Conservation (phyloP, 176 grass and related monocot species). For the Poa annua region DNA sequence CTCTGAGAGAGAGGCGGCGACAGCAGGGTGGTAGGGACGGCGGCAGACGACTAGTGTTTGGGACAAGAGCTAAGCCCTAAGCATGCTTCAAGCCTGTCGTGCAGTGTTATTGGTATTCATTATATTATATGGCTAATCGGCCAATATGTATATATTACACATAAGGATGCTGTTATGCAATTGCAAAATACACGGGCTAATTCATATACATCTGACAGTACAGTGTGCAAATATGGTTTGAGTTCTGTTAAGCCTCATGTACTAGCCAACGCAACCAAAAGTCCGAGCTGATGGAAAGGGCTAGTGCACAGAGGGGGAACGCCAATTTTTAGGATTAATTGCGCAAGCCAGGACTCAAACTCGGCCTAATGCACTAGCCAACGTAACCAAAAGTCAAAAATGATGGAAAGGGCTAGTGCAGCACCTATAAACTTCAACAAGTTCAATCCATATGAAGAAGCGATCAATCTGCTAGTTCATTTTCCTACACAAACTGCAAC, state of each 20-base stretch:
- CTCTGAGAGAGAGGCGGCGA: background rate
- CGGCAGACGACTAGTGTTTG: background rate
- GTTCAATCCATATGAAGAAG: background rate
- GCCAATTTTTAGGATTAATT: too few relatives aligned
- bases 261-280: too few relatives aligned
- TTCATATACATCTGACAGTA: background rate
- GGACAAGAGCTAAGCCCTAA: background rate
- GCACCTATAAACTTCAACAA: background rate
- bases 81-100: background rate
- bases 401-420: too few relatives aligned
- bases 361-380: too few relatives aligned
- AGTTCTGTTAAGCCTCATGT: too few relatives aligned
- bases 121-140: background rate
- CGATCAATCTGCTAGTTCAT: background rate
- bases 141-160: background rate
- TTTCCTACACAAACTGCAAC: slow-evolving; percentile 2
- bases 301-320: too few relatives aligned
- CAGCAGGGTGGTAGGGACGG: background rate
- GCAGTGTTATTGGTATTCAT: background rate
- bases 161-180: background rate
- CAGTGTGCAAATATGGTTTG: too few relatives aligned
- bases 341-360: too few relatives aligned
- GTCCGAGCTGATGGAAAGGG: too few relatives aligned
- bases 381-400: too few relatives aligned
- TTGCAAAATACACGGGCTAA: background rate